A percentile compares a stretch with the other conserved stretches of the same genome.
Evolutionary conservation across 345 rosid genomes (phyloP).

Genomic region (Nasturtium officinale): DNA sequence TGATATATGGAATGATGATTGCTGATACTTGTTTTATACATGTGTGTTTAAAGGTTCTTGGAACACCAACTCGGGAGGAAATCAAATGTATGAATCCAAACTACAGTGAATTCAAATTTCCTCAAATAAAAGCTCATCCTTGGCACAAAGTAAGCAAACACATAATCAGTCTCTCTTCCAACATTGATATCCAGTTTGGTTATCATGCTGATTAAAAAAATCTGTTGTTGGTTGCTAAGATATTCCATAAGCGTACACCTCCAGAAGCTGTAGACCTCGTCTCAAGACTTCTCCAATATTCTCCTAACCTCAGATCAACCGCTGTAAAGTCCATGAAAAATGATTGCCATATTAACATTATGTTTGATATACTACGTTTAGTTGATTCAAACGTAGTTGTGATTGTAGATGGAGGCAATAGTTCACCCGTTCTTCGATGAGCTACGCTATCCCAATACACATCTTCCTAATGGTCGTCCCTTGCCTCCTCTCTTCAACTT

Average conservation of each 20-base stretch:
- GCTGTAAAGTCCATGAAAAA: conserved; percentile 52
- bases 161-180: neutral
- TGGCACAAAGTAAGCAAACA: conserved; percentile 86
- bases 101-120: conserved; percentile 78
- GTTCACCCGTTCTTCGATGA: conserved; percentile 83
- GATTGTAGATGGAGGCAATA: conserved; percentile 50
- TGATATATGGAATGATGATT: conserved; percentile 1
- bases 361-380: neutral
- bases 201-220: neutral
- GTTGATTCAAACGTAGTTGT: conserved; percentile 13
- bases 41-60: conserved; percentile 56
- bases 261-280: conserved; percentile 70
- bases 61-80: conserved; percentile 75
- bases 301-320: conserved; percentile 62
- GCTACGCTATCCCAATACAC: conserved; percentile 71
- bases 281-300: conserved; percentile 68
- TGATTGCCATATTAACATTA: neutral
- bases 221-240: conserved; percentile 38
- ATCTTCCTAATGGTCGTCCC: conserved; percentile 75
- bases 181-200: neutral
- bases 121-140: conserved; percentile 97
- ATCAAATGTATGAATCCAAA: conserved; percentile 77
- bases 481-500: conserved; percentile 73
- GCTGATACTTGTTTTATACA: neutral
- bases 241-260: conserved; percentile 72